phyloP scores from a whole-genome alignment of 2,329 filamentous ascomycete genomes.

The Fusarium sterilihyphosum region DNA sequence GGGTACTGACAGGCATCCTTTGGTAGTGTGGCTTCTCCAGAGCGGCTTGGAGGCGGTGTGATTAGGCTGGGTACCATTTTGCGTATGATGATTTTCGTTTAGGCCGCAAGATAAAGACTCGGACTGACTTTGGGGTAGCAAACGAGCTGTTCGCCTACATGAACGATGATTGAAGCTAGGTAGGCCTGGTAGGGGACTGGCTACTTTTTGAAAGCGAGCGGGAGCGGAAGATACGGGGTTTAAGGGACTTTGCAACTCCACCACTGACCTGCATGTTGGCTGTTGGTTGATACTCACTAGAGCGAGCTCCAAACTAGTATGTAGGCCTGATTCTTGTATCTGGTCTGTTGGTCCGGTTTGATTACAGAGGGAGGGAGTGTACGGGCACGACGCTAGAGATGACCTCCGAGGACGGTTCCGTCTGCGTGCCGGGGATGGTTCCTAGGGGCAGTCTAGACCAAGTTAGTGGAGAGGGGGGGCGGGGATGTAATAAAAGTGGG shows the following conservation, averaged over 20 bases:
- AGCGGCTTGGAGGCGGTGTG: constrained; percentile 22
- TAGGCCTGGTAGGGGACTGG: background rate
- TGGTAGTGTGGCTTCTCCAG: background rate
- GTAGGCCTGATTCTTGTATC: background rate
- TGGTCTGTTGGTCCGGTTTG: background rate
- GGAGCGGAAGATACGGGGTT: background rate
- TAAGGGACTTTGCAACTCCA: background rate
- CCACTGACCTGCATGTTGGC: background rate
- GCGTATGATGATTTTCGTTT: background rate
- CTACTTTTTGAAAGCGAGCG: background rate
- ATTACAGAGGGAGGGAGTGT: background rate
- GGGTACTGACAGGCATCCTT: background rate
- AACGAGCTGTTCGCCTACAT: background rate
- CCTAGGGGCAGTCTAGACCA: constrained; percentile 6
- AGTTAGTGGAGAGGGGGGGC: background rate
- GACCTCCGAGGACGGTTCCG: background rate
- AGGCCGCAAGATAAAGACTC: background rate
- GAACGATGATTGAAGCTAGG: background rate
- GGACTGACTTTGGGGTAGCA: background rate
- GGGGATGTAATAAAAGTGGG: constrained; percentile 7
- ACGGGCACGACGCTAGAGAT: background rate
- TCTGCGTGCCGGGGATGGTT: background rate
- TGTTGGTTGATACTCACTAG: background rate
- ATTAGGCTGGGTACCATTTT: constrained; percentile 19
- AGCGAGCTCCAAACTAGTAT: background rate